These are phyloP conservation scores for Penicillium bovifimosum DNA, from an alignment of 495 filamentous ascomycete genomes.

Conservation along the genomic window DNA sequence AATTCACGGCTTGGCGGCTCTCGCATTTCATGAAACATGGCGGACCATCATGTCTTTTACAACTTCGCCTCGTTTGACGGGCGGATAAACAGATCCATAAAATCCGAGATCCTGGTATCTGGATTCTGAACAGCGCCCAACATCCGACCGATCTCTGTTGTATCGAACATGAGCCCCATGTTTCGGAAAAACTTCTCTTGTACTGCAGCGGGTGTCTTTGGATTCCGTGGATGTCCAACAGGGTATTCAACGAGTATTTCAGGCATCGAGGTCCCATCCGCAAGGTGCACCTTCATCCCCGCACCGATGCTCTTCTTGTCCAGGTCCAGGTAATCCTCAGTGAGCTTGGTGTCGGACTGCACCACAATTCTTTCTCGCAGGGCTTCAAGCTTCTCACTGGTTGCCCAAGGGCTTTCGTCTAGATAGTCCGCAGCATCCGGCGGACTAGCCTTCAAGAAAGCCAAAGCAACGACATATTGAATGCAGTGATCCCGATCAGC, in stretches of 20 bases:
- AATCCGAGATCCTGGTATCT: slow-evolving; percentile 62
- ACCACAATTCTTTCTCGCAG: slow-evolving; percentile 30
- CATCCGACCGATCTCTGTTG: slow-evolving; percentile 59
- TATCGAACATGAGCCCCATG: slow-evolving; percentile 59
- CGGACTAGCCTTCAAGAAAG: slow-evolving; percentile 30
- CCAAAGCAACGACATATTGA: slow-evolving; percentile 37
- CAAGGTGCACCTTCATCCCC: slow-evolving; percentile 22
- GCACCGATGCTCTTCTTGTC: slow-evolving; percentile 22
- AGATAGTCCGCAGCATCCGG: slow-evolving; percentile 32
- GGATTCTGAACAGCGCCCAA: slow-evolving; percentile 53
- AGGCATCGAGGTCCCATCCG: slow-evolving; percentile 44
- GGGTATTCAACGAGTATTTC: slow-evolving; percentile 84
- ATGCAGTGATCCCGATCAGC: slow-evolving; percentile 47
- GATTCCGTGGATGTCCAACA: slow-evolving; percentile 67
- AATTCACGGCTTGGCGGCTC: neutral
- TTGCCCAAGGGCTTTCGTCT: slow-evolving; percentile 33
- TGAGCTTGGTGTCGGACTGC: slow-evolving; percentile 25
- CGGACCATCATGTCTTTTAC: slow-evolving; percentile 1
- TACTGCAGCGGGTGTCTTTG: slow-evolving; percentile 71
- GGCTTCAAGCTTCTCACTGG: slow-evolving; percentile 14
- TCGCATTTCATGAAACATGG: neutral
- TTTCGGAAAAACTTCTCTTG: slow-evolving; percentile 74
- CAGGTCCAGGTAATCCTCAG: slow-evolving; percentile 31
- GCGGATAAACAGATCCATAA: slow-evolving; percentile 60
- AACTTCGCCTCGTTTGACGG: slow-evolving; percentile 2